These are phyloP conservation scores for Jamesozyma hellenica DNA, from an alignment of 805 yeast genomes.

Conservation along the genomic window DNA sequence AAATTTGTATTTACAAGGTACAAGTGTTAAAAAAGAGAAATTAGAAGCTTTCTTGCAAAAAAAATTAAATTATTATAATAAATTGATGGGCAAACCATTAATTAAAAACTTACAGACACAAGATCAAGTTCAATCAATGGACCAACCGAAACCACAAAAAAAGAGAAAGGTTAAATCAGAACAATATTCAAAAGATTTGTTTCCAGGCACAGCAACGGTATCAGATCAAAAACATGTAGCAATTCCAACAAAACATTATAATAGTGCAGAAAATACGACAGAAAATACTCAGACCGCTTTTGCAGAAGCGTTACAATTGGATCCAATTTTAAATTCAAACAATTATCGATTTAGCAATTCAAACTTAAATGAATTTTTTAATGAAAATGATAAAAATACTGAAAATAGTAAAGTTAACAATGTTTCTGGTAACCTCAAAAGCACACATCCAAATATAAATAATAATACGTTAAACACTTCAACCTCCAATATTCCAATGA, in stretches of 20 bases:
- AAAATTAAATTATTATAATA: conserved; percentile 22
- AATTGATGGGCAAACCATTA: conserved; percentile 18
- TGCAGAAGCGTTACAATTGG: conserved; percentile 25
- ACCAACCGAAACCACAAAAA: not conserved
- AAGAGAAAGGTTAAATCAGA: not conserved
- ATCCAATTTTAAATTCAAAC: conserved; percentile 25
- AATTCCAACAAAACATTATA: conserved; percentile 10
- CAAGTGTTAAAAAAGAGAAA: conserved; percentile 30
- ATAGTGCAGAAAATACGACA: conserved; percentile 6
- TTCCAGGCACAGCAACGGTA: no score
- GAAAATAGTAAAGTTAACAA: not conserved
- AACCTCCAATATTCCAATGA: not conserved
- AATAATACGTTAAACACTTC: not conserved
- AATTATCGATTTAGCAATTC: conserved; percentile 11
- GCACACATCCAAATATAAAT: not conserved
- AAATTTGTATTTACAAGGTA: conserved; percentile 48
- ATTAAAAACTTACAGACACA: conserved; percentile 5
- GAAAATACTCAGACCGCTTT: conserved; percentile 16
- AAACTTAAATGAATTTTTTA: conserved; percentile 14
- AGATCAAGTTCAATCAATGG: not conserved
- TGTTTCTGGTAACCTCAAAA: not conserved
- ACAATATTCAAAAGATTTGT: not conserved
- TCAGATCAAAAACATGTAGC: conserved; percentile 2
- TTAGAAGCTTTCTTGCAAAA: conserved; percentile 22
- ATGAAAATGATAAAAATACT: not conserved